Conservation (phyloP, 2,329 filamentous ascomycete genomes). For the Ophiostoma populinum region DNA sequence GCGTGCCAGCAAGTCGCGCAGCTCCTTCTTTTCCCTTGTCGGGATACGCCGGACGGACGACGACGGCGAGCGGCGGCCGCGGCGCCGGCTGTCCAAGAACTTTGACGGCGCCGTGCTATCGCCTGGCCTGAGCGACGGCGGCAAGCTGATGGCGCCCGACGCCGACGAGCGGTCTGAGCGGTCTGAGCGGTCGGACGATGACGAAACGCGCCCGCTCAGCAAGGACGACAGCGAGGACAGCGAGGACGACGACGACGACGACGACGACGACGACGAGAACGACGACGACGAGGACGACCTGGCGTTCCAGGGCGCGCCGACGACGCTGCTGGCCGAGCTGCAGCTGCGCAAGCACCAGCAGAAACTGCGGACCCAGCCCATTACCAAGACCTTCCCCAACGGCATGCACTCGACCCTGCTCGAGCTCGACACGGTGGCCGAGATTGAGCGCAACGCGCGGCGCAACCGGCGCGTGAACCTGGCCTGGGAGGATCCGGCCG, state of each 20-base stretch:
- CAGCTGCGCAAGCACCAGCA: slow-evolving; percentile 82
- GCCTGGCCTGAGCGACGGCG: slow-evolving; percentile 1
- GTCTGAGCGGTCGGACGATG: slow-evolving; percentile 20
- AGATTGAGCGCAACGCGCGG: slow-evolving; percentile 62
- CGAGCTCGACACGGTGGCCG: slow-evolving; percentile 76
- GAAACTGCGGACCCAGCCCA: slow-evolving; percentile 58
- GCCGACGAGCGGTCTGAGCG: slow-evolving; percentile 14
- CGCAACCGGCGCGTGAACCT: slow-evolving; percentile 63
- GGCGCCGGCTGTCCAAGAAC: slow-evolving; percentile 10
- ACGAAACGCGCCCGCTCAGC: slow-evolving; percentile 18
- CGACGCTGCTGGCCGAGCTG: slow-evolving; percentile 80
- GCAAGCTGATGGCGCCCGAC: slow-evolving; percentile 6
- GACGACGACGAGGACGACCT: slow-evolving; percentile 30
- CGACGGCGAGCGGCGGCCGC: slow-evolving; percentile 7
- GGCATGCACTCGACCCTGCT: slow-evolving; percentile 86
- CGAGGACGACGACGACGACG: slow-evolving; percentile 19
- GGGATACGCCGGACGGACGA: slow-evolving; percentile 12
- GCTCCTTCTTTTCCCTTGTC: slow-evolving; percentile 31
- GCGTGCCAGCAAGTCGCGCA: slow-evolving; percentile 14
- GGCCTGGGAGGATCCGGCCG: slow-evolving; percentile 66
- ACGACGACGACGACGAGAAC: slow-evolving; percentile 26
- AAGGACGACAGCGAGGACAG: slow-evolving; percentile 26
- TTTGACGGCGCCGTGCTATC: slow-evolving; percentile 4
- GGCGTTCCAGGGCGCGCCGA: slow-evolving; percentile 54
- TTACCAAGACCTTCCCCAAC: slow-evolving; percentile 43